phyloP scores from a whole-genome alignment of 2,329 filamentous ascomycete species.

The Colletotrichum tofieldiae region DNA sequence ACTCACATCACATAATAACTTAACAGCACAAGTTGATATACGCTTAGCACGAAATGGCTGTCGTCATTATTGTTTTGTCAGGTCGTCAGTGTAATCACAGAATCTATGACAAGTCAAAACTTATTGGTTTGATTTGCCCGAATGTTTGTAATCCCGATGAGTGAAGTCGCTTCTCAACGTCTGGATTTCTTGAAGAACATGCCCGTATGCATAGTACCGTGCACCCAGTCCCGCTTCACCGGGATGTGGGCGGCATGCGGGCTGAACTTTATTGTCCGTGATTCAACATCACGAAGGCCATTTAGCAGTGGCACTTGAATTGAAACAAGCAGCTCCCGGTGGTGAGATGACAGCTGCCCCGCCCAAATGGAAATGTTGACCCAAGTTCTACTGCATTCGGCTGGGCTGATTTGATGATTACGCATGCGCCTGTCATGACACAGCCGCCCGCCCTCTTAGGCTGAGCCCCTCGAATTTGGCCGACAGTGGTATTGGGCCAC shows the following conservation, averaged over 20 bases:
- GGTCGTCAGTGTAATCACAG: too few species aligned
- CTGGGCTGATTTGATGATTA: slow-evolving; percentile 8
- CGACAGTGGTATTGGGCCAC: slow-evolving; percentile 1
- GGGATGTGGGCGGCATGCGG: slow-evolving; percentile 29
- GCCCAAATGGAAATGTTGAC: not conserved
- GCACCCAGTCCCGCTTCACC: not conserved
- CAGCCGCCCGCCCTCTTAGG: slow-evolving; percentile 16
- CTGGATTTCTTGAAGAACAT: not conserved
- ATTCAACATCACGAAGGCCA: too few species aligned
- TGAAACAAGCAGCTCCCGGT: slow-evolving; percentile 27
- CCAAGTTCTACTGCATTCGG: not conserved
- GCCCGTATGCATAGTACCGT: not conserved
- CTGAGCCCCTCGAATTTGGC: slow-evolving; percentile 19
- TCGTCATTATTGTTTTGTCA: not conserved
- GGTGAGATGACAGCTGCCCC: not conserved
- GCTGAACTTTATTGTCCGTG: too few species aligned
- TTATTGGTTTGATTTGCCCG: too few species aligned
- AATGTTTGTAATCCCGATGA: too few species aligned
- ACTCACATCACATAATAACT: not conserved
- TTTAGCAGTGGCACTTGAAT: slow-evolving; percentile 12
- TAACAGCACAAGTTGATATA: not conserved
- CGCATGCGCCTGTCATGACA: slow-evolving; percentile 27
- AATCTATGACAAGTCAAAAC: not conserved
- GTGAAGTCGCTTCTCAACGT: not conserved
- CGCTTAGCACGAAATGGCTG: not conserved